These are phyloP conservation scores for Diaporthe eres DNA, from an alignment of 2,329 filamentous ascomycete genomes.

Conservation along the genomic window DNA sequence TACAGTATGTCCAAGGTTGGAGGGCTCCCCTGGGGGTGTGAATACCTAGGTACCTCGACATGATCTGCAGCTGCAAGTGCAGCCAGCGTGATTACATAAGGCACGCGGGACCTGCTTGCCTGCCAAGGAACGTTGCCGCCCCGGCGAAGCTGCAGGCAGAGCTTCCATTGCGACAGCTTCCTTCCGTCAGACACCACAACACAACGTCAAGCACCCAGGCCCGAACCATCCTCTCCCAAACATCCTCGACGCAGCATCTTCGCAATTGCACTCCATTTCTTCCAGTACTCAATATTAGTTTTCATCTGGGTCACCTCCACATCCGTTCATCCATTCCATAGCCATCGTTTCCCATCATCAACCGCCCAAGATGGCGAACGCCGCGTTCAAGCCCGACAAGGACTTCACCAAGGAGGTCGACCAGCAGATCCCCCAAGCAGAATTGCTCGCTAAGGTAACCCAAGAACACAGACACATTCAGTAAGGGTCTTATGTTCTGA, in stretches of 20 bases:
- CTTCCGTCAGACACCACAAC: conserved; percentile 18
- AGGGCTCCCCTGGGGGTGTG: background rate
- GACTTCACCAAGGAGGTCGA: conserved; percentile 98
- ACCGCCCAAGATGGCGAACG: conserved; percentile 79
- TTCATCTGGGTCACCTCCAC: background rate
- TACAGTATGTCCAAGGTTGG: background rate
- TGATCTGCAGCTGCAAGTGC: background rate
- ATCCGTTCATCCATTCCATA: no score
- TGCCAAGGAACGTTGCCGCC: conserved; percentile 29
- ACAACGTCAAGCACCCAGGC: conserved; percentile 1
- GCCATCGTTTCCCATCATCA: background rate
- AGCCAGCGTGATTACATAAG: conserved; percentile 12
- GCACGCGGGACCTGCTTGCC: conserved; percentile 17
- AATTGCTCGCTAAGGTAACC: conserved; percentile 86
- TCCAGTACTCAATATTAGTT: background rate
- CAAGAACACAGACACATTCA: no score
- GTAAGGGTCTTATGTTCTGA: background rate
- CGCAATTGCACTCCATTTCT: background rate
- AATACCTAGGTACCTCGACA: background rate
- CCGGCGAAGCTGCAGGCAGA: conserved; percentile 41
- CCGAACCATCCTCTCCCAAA: background rate
- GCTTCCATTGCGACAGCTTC: conserved; percentile 42
- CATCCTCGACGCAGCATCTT: background rate
- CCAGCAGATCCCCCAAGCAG: conserved; percentile 89
- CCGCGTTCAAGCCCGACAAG: conserved; percentile 93